These are phyloP conservation scores for Colletotrichum higginsianum DNA, from an alignment of 2,329 filamentous ascomycete species.

Conservation along the genomic window DNA sequence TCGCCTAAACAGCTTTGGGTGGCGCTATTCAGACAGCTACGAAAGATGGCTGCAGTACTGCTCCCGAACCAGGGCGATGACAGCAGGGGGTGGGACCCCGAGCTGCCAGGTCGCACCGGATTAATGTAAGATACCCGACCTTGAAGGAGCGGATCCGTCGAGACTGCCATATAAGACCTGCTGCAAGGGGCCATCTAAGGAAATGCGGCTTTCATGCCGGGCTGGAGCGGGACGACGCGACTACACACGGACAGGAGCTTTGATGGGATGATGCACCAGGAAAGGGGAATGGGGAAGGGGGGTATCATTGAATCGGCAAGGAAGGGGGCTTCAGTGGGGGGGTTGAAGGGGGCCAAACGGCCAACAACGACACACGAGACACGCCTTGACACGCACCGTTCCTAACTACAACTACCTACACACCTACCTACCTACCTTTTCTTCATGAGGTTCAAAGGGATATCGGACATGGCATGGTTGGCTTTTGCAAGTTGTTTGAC, in stretches of 20 bases:
- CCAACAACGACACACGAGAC: conserved; percentile 36
- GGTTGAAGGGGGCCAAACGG: neutral
- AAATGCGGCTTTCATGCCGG: conserved; percentile 11
- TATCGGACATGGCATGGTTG: conserved; percentile 27
- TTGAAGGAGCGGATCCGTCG: conserved; percentile 16
- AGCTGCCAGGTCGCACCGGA: conserved; percentile 13
- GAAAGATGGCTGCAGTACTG: neutral
- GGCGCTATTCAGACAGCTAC: conserved; percentile 1
- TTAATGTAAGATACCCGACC: conserved; percentile 37
- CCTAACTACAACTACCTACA: conserved; percentile 29
- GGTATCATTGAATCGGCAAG: conserved; percentile 8
- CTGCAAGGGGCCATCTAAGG: conserved; percentile 9
- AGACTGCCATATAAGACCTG: conserved; percentile 26
- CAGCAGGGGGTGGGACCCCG: conserved; percentile 1
- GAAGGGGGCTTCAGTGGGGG: neutral
- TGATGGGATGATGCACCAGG: conserved; percentile 25
- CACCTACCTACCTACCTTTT: conserved; percentile 24
- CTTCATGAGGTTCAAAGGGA: conserved; percentile 18
- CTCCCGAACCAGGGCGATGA: neutral
- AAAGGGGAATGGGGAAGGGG: conserved; percentile 15
- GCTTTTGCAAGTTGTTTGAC: conserved; percentile 33
- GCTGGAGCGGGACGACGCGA: conserved; percentile 13
- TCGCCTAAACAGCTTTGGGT: neutral
- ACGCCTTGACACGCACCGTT: conserved; percentile 31
- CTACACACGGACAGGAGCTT: conserved; percentile 23